Conservation (phyloP, 2,329 filamentous ascomycete genomes). For the Aspergillus sojae region DNA sequence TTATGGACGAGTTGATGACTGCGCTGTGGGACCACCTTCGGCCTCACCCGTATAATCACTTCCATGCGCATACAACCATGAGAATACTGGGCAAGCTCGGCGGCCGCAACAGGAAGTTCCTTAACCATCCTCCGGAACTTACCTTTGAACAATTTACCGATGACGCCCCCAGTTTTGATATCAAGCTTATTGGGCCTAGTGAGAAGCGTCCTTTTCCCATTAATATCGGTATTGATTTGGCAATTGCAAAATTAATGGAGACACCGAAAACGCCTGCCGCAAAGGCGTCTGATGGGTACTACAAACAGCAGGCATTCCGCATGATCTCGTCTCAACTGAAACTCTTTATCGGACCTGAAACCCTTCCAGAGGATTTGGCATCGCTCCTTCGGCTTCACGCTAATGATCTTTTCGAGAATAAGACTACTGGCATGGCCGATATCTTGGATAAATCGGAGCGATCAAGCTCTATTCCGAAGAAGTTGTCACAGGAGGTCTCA, state of each 20-base stretch:
- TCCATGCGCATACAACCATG: constrained; percentile 97
- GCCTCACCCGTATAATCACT: constrained; percentile 93
- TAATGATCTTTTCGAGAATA: constrained; percentile 76
- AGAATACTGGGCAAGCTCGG: constrained; percentile 95
- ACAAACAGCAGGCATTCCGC: constrained; percentile 90
- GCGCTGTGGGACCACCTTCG: constrained; percentile 94
- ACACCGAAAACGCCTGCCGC: constrained; percentile 63
- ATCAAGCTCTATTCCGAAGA: constrained; percentile 82
- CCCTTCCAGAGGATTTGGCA: constrained; percentile 84
- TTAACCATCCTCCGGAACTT: constrained; percentile 85
- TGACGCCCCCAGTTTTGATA: constrained; percentile 82
- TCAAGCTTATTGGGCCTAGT: constrained; percentile 86
- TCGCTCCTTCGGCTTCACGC: constrained; percentile 84
- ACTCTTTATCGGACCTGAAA: constrained; percentile 83
- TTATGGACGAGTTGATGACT: constrained; percentile 98
- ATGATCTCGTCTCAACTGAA: constrained; percentile 89
- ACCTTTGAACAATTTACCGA: constrained; percentile 84
- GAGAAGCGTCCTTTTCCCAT: constrained; percentile 86
- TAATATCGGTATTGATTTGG: constrained; percentile 82
- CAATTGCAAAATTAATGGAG: constrained; percentile 86
- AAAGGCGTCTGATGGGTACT: constrained; percentile 73
- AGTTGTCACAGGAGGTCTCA: constrained; percentile 77
- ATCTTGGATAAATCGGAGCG: constrained; percentile 75
- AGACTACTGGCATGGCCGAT: constrained; percentile 69
- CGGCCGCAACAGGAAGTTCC: constrained; percentile 91